Conservation (phyloP, 2,329 filamentous ascomycete species). For the Exophiala lecanii-corni region DNA sequence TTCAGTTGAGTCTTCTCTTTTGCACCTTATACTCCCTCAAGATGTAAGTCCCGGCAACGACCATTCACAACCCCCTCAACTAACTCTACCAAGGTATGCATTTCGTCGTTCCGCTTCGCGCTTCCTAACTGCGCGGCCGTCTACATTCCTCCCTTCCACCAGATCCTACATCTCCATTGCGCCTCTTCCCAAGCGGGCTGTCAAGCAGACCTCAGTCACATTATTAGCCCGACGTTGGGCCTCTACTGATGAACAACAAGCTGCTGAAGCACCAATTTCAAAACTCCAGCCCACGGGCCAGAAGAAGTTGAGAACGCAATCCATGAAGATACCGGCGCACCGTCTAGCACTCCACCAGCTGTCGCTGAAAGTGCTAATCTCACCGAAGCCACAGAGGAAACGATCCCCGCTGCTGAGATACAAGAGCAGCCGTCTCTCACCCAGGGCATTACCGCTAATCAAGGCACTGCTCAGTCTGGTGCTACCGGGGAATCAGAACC, state of each 20-base stretch:
- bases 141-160: constrained; percentile 40
- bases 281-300: too few relatives aligned
- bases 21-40: not conserved
- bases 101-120: constrained; percentile 56
- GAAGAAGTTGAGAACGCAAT: constrained; percentile 24
- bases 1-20: not conserved
- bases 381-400: constrained; percentile 16
- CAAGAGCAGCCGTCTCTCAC: constrained; percentile 7
- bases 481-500: constrained; percentile 2
- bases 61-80: too few relatives aligned
- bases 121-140: constrained; percentile 46
- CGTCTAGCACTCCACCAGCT: constrained; percentile 26
- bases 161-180: constrained; percentile 37
- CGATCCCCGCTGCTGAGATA: constrained; percentile 17
- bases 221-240: constrained; percentile 45
- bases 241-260: constrained; percentile 39
- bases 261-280: constrained; percentile 23
- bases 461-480: constrained; percentile 1
- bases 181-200: constrained; percentile 34
- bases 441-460: constrained; percentile 3
- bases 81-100: constrained; percentile 53
- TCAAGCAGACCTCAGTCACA: constrained; percentile 36
- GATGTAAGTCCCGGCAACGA: too few relatives aligned
- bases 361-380: constrained; percentile 21
- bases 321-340: constrained; percentile 25